These are phyloP conservation scores for Mimosa pudica DNA, from an alignment of 306 rosid species.

Conservation along the genomic window DNA sequence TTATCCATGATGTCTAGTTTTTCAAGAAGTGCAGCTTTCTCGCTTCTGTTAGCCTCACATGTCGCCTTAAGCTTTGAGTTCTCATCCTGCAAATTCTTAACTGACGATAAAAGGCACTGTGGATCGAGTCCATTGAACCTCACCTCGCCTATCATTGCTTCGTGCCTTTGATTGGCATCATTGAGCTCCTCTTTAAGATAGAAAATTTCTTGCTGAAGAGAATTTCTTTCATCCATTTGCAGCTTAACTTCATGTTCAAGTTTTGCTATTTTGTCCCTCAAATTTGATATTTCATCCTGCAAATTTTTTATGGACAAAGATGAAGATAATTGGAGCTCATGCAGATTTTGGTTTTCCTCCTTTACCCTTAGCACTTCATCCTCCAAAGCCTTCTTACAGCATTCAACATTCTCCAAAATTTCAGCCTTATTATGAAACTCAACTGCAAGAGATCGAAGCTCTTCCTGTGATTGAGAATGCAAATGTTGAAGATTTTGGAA, in stretches of 20 bases:
- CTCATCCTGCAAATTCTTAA: slow-evolving; percentile 69
- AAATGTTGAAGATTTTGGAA: slow-evolving; percentile 89
- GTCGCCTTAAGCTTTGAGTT: slow-evolving; percentile 67
- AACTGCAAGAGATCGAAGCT: slow-evolving; percentile 69
- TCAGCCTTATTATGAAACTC: slow-evolving; percentile 63
- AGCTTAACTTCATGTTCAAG: slow-evolving; percentile 81
- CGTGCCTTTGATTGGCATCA: slow-evolving; percentile 58
- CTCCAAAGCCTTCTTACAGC: slow-evolving; percentile 56
- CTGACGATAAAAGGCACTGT: slow-evolving; percentile 61
- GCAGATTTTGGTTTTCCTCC: slow-evolving; percentile 71
- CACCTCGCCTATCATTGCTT: slow-evolving; percentile 61
- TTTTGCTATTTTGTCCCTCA: slow-evolving; percentile 69
- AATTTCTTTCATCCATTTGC: slow-evolving; percentile 77
- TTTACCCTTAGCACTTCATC: slow-evolving; percentile 62
- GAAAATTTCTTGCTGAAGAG: slow-evolving; percentile 91
- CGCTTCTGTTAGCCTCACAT: slow-evolving; percentile 57
- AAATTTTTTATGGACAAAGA: slow-evolving; percentile 61
- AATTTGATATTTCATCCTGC: slow-evolving; percentile 74
- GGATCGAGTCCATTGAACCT: slow-evolving; percentile 66
- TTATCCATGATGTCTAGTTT: slow-evolving; percentile 73
- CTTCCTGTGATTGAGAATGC: slow-evolving; percentile 90
- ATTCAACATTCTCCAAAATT: slow-evolving; percentile 63
- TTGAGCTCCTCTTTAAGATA: slow-evolving; percentile 84
- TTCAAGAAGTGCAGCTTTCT: slow-evolving; percentile 63
- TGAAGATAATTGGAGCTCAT: slow-evolving; percentile 72